Evolutionary conservation across 2,329 filamentous ascomycete species (phyloP).

Genomic region (Aspergillus brunneoviolaceus): DNA sequence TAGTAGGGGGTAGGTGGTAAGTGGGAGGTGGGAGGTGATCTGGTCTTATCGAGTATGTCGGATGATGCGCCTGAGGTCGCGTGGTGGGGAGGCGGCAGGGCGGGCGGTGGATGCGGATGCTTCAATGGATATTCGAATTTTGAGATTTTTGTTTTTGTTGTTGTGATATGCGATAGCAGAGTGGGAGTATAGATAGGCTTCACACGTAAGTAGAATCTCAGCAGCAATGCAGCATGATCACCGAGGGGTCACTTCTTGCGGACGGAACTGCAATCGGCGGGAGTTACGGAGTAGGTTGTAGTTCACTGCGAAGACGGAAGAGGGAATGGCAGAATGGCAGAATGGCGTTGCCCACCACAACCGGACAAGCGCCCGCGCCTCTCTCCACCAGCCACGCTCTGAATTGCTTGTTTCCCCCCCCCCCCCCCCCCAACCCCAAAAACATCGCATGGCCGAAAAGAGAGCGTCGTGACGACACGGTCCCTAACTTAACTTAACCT

Average conservation of each 20-base stretch:
- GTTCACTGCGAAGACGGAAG: background rate
- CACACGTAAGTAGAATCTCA: no score
- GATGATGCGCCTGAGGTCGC: constrained; percentile 4
- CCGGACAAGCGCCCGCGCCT: constrained; percentile 22
- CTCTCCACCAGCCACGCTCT: constrained; percentile 24
- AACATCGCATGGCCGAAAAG: constrained; percentile 21
- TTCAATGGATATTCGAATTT: background rate
- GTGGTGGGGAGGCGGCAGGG: background rate
- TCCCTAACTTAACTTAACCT: constrained; percentile 6
- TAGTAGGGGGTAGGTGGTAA: background rate
- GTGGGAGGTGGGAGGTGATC: background rate
- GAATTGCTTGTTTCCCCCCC: constrained; percentile 1
- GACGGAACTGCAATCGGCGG: no score
- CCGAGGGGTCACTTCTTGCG: background rate
- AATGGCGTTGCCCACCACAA: constrained; percentile 33
- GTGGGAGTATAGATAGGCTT: no score
- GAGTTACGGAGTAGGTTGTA: no score
- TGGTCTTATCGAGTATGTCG: background rate
- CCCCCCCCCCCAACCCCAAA: constrained; percentile 23
- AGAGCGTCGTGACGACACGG: constrained; percentile 13
- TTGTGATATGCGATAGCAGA: no score
- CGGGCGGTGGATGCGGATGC: background rate
- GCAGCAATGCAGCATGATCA: background rate
- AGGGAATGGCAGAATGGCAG: constrained; percentile 22
- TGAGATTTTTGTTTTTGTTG: no score